phyloP scores from a whole-genome alignment of 768 basidiomycete species.

The Megacollybia marginata region DNA sequence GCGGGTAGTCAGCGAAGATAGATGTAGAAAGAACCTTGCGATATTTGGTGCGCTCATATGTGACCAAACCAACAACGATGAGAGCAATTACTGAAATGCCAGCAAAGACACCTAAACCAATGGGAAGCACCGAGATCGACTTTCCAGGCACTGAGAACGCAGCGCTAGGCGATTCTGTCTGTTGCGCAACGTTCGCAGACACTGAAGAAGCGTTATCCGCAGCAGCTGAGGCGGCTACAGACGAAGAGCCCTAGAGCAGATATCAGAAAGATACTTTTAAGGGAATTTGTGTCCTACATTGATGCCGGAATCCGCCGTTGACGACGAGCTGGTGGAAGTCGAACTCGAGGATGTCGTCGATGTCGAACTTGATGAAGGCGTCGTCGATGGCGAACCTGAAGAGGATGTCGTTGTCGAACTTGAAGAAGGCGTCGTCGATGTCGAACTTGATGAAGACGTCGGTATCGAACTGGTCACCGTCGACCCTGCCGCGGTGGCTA shows the following conservation, averaged over 20 bases:
- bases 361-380: no score
- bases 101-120: slow-evolving; percentile 78
- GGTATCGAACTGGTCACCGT: not conserved
- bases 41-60: slow-evolving; percentile 82
- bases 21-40: slow-evolving; percentile 52
- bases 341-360: not conserved
- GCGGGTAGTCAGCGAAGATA: slow-evolving; percentile 2
- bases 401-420: no score
- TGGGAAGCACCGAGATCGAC: slow-evolving; percentile 66
- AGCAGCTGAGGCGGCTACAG: slow-evolving; percentile 15
- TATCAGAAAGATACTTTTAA: not conserved
- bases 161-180: slow-evolving; percentile 20
- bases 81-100: slow-evolving; percentile 82
- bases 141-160: slow-evolving; percentile 67
- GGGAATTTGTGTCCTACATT: not conserved
- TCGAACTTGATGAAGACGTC: no score
- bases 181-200: slow-evolving; percentile 24
- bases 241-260: not conserved
- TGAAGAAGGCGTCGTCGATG: no score
- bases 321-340: not conserved
- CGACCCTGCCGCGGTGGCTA: not conserved
- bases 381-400: no score
- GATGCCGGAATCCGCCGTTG: not conserved
- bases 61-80: slow-evolving; percentile 76
- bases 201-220: slow-evolving; percentile 25